Base-by-base conservation (phyloP, 768 basidiomycete genomes). In the Postia placenta region DNA sequence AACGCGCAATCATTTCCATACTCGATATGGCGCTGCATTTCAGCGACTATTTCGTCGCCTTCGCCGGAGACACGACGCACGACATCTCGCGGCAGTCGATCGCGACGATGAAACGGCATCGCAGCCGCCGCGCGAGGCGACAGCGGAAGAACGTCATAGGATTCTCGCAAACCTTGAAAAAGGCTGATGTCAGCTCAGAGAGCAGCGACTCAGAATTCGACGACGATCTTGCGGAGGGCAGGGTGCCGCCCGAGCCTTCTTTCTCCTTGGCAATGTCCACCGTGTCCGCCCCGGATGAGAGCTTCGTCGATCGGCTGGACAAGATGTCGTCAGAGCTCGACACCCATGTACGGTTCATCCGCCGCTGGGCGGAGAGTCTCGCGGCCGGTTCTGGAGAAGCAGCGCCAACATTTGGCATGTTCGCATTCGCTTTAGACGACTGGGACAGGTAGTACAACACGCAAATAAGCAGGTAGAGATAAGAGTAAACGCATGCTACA, bases 351-450 rank as follows among this genome's bases (percentile, higher is more conserved):
- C 69, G 81, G 30, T 86, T 86, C 61, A 60, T 90, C 4, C 66
- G 84, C 38, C 69, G 85, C 24, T 83, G 84, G 0, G 79, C 82
- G 5, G 89, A 91, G 61, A 79, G 70, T 56, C 67, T 89, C 20
- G 83, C 83, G 11, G 76, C 76, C 35, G 80, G 83, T 0, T 63
- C 69, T n/a, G 73, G 73, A 15, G 81, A 82, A 45, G 78, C 73
- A 23, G 79, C 82, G 11, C 63, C 80, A 24, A 70, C 81, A 1
- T 90, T 87, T 60, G 83, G 79, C 1, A 73, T 87, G 26, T 68
- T 91, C 44, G 84, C 86, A 9, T 91, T 92, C 62, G 71, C 78
- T 36, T 67, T 92, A 50, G 85, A 90, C 46, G 87, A 88, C 60
- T 91, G 87, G 87, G 86, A 87, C 64, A 53, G 57, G 51, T 69